A percentile compares a stretch with the other conserved stretches of the same genome.
These are phyloP conservation scores for Rhizopogon salebrosus DNA, from an alignment of 768 basidiomycete genomes.

Conservation along the genomic window DNA sequence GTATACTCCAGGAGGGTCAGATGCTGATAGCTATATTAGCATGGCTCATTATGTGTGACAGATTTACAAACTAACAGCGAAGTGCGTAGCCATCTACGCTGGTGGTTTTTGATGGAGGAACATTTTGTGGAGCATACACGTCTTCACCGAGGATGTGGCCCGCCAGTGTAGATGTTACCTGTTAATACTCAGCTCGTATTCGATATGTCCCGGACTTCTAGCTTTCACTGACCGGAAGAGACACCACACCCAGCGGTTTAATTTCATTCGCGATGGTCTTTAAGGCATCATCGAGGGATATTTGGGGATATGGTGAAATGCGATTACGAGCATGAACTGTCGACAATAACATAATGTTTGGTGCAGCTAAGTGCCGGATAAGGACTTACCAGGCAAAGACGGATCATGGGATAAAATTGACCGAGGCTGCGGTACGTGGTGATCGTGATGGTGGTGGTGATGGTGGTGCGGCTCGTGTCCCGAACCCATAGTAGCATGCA, in stretches of 20 bases:
- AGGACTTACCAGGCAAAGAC: constrained; percentile 50
- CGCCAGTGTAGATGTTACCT: constrained; percentile 58
- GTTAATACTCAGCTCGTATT: not conserved
- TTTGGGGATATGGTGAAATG: constrained; percentile 70
- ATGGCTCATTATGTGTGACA: not conserved
- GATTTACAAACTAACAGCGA: constrained; percentile 40
- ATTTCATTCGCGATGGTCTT: constrained; percentile 47
- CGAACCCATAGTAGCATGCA: constrained; percentile 49
- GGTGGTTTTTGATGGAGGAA: constrained; percentile 64
- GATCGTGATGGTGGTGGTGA: constrained; percentile 36
- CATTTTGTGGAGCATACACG: constrained; percentile 57
- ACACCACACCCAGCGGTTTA: constrained; percentile 33
- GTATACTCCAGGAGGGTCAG: constrained; percentile 61
- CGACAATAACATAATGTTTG: not conserved
- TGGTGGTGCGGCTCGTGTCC: constrained; percentile 29
- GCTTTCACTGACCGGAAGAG: constrained; percentile 36
- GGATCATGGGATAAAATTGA: constrained; percentile 66
- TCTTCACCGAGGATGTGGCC: constrained; percentile 76
- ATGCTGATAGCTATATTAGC: constrained; percentile 35
- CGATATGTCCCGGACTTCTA: not conserved
- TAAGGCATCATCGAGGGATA: constrained; percentile 65
- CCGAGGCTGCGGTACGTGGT: constrained; percentile 48
- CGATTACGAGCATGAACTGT: constrained; percentile 69
- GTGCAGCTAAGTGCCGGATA: not conserved
- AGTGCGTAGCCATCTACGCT: constrained; percentile 90